Conservation (phyloP, 2,329 filamentous ascomycete species). For the Alternaria arbusti region DNA sequence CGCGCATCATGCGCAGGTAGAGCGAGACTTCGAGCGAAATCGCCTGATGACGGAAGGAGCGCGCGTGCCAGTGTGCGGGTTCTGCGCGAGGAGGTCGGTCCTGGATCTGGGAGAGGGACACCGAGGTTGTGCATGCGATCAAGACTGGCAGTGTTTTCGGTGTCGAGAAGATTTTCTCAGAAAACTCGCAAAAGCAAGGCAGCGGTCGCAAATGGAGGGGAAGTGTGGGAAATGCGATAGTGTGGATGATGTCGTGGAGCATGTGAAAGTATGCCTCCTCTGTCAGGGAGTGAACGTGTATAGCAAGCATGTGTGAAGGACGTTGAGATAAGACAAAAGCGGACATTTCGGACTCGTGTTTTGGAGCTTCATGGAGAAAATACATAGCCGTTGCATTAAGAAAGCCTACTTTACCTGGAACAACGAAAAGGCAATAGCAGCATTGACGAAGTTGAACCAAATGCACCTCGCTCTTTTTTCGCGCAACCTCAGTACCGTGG, state of each 20-base stretch:
- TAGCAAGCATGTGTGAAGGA: not conserved
- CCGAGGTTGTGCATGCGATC: slow-evolving; percentile 7
- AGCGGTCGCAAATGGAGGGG: not conserved
- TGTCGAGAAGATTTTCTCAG: slow-evolving; percentile 5
- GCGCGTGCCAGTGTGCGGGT: slow-evolving; percentile 6
- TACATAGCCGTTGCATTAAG: not conserved
- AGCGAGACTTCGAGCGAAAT: slow-evolving; percentile 1
- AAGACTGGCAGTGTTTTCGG: slow-evolving; percentile 8
- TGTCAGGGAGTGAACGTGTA: not conserved
- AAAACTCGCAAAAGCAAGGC: not conserved
- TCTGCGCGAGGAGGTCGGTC: not conserved
- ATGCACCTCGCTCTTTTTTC: not conserved
- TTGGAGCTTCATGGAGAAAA: not conserved
- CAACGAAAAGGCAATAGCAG: not conserved
- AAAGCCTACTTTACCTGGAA: not conserved
- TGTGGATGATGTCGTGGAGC: not conserved
- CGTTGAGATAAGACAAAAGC: not conserved
- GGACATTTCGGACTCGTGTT: no score
- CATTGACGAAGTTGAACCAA: not conserved
- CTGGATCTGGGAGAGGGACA: not conserved
- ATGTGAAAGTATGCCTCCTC: not conserved
- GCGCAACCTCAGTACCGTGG: not conserved
- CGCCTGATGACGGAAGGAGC: slow-evolving; percentile 8
- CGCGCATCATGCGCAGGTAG: not conserved
- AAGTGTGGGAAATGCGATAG: not conserved